A percentile compares a stretch with the other conserved stretches of the same genome.
Evolutionary conservation across 192 early-diverging fungal genomes (phyloP).

Genomic region (Dispira parvispora): DNA sequence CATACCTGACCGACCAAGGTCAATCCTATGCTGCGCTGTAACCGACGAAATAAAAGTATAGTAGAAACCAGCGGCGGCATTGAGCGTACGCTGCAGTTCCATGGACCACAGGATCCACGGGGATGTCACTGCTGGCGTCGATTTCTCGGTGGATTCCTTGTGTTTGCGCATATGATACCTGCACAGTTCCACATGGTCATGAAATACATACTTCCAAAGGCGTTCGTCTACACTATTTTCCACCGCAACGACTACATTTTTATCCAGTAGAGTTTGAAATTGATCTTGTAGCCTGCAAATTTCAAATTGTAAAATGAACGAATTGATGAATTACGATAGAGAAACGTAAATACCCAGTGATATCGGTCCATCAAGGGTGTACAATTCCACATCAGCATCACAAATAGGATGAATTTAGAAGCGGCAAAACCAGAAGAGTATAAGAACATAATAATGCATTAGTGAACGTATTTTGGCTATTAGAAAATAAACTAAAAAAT

Average conservation of each 20-base stretch:
- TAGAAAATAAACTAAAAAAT: no score
- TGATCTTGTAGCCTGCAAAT: neutral
- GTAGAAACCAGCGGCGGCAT: slow-evolving; percentile 4
- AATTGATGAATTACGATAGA: no score
- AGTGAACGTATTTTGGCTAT: no score
- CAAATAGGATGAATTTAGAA: no score
- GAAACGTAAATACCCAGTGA: no score
- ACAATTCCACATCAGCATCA: no score
- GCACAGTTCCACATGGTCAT: slow-evolving; percentile 10
- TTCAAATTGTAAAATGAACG: neutral
- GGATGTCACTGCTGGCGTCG: neutral
- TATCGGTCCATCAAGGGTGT: no score
- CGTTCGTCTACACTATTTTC: slow-evolving; percentile 10
- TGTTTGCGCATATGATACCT: slow-evolving; percentile 1
- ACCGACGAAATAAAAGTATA: neutral
- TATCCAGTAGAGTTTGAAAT: neutral
- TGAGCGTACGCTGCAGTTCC: slow-evolving; percentile 1
- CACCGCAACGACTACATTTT: neutral
- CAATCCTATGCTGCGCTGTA: neutral
- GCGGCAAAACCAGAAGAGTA: no score
- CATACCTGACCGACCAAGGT: neutral
- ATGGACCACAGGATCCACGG: neutral
- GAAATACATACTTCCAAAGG: slow-evolving; percentile 9
- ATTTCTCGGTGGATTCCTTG: neutral
- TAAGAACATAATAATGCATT: no score